Evolutionary conservation across 2,329 filamentous ascomycete species (phyloP), one percentile per base, ranked within the genome.

Genomic region (Trichoderma atrobrunneum): DNA sequence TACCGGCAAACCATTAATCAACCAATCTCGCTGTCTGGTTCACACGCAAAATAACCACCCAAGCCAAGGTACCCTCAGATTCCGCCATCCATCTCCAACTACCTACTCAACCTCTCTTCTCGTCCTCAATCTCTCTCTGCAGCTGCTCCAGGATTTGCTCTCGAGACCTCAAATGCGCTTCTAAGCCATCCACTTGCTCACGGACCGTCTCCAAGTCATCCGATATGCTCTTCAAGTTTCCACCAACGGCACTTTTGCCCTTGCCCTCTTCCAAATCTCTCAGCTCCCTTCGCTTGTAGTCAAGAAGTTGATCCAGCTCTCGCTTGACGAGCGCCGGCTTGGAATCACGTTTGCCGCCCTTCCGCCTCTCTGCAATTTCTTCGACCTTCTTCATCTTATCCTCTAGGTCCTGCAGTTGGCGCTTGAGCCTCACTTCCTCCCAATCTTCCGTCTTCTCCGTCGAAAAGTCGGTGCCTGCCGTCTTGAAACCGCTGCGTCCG

Each of bases 341-440:
- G 28, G 89, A 92, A 75, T 94, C 90, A 60, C 94, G 86, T 84
- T 88, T 89, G 76, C 86, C 88, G 75, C 87, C 87, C 78, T 83
- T 87, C 72, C 89, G 86, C 73, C 88, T 88, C 77, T 92, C 89
- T 0, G 91, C 90, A 57, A 90, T 89, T 72, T 90, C 87, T 82
- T 97, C 94, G 1, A 97, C 92, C 72, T 92, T 91, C 43, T 91
- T 90, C 74, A 98, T 92, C 85, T 97, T 97, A 71, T 92, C 88
- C 78, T 99, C 95, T 32, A 99, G 85, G 77, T 98, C 95, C 28
- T 90, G 88, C 36, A 99, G 88, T 82, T 98, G 94, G 80, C 96
- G 95, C 87, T 97, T 95, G 75, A 99, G 87, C 69, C 95, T 89
- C 59, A 98, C 96, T 82, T 98, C 96, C 82, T 99, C 96, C 94